Percentiles rank a stretch among this genome's conserved stretches.
Conservation (phyloP, 1,284 basidiomycete species). For the Xerocomus nothofagi region DNA sequence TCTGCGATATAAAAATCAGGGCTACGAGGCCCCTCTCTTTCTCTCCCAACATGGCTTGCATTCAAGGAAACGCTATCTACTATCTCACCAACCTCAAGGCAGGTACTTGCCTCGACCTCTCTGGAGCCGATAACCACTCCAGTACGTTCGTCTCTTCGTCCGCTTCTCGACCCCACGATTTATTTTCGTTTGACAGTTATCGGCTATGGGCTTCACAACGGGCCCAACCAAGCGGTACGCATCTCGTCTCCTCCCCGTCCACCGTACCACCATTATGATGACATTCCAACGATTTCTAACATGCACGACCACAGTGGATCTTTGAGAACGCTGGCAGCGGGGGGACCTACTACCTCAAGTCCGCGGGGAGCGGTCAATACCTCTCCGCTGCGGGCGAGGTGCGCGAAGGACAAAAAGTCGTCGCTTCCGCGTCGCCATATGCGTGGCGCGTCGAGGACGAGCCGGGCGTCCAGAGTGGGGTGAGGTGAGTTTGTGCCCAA, state of each 20-base stretch:
- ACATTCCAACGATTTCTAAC: neutral
- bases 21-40: neutral
- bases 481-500: constrained; percentile 27
- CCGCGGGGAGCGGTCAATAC: constrained; percentile 39
- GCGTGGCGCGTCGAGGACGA: constrained; percentile 44
- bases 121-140: constrained; percentile 47
- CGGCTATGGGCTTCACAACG: constrained; percentile 45
- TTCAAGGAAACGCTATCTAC: constrained; percentile 37
- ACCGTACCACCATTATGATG: neutral
- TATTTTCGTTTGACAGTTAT: constrained; percentile 40
- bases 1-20: neutral
- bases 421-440: constrained; percentile 38
- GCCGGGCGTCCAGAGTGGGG: constrained; percentile 1
- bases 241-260: neutral
- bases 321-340: constrained; percentile 38
- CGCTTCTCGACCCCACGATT: no score
- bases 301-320: constrained; percentile 45
- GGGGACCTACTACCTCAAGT: constrained; percentile 42
- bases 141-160: constrained; percentile 32
- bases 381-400: constrained; percentile 37
- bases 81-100: constrained; percentile 49
- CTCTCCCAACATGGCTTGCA: constrained; percentile 18
- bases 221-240: constrained; percentile 50
- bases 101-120: constrained; percentile 54
- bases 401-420: constrained; percentile 29